Evolutionary conservation across 2,329 filamentous ascomycete species (phyloP).

Genomic region (Emydomyces testavorans): DNA sequence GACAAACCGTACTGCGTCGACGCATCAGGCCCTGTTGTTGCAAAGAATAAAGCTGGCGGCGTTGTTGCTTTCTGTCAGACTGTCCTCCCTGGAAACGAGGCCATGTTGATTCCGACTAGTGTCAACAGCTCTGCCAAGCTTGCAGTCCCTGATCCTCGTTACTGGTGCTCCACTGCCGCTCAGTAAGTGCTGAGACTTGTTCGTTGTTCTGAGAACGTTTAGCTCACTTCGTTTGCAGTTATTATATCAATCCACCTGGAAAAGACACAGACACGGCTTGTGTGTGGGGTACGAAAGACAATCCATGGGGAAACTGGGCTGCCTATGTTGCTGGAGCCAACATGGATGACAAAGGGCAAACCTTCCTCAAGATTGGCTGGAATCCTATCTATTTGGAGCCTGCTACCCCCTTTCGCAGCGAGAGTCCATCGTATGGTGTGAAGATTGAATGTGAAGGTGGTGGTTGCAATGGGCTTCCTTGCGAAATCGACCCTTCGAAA

Average conservation of each 20-base stretch:
- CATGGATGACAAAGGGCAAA: slow-evolving; percentile 51
- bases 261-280: slow-evolving; percentile 50
- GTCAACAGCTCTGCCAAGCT: slow-evolving; percentile 48
- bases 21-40: slow-evolving; percentile 54
- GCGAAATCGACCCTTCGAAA: slow-evolving; percentile 53
- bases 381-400: slow-evolving; percentile 60
- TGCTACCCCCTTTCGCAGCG: slow-evolving; percentile 42
- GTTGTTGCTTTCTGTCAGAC: slow-evolving; percentile 66
- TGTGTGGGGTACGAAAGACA: slow-evolving; percentile 54
- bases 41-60: slow-evolving; percentile 53
- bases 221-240: slow-evolving; percentile 38
- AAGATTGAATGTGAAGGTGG: slow-evolving; percentile 57
- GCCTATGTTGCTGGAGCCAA: slow-evolving; percentile 69
- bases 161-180: slow-evolving; percentile 62
- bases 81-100: slow-evolving; percentile 65
- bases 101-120: slow-evolving; percentile 70
- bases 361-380: slow-evolving; percentile 64
- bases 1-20: slow-evolving; percentile 57
- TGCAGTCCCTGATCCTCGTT: slow-evolving; percentile 57
- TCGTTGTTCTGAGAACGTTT: slow-evolving; percentile 1
- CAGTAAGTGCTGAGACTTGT: slow-evolving; percentile 62
- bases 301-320: slow-evolving; percentile 62
- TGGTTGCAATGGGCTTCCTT: slow-evolving; percentile 62
- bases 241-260: slow-evolving; percentile 68
- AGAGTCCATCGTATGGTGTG: slow-evolving; percentile 54